phyloP scores from a whole-genome alignment of 2,329 filamentous ascomycete species.

The Sarocladium brachiariae region DNA sequence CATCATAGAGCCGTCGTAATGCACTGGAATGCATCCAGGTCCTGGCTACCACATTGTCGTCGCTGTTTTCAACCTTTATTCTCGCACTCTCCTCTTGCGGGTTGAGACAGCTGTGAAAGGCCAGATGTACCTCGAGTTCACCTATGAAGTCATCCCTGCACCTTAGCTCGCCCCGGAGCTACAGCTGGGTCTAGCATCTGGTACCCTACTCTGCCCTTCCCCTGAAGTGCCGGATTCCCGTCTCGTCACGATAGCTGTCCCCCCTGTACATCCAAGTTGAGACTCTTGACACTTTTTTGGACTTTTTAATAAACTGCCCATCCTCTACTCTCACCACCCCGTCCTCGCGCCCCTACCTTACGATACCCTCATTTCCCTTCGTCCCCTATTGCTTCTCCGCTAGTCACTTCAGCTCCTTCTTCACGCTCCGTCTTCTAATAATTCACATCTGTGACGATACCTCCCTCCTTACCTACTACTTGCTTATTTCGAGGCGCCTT shows the following conservation, averaged over 20 bases:
- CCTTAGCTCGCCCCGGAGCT: constrained; percentile 8
- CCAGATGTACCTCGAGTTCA: not conserved
- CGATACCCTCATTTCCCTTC: not conserved
- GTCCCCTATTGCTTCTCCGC: not conserved
- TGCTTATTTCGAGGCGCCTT: not conserved
- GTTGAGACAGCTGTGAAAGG: too few relatives aligned
- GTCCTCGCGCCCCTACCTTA: constrained; percentile 2
- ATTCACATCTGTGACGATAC: not conserved
- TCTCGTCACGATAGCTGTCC: not conserved
- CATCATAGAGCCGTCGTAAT: not conserved
- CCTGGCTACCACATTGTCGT: not conserved
- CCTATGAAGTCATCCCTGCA: constrained; percentile 8
- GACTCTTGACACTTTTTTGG: not conserved
- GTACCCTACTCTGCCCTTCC: too few relatives aligned
- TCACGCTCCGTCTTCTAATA: not conserved
- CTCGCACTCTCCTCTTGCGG: not conserved
- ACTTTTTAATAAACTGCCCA: constrained; percentile 8
- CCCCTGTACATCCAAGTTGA: not conserved
- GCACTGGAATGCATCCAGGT: not conserved
- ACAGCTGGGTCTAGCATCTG: not conserved
- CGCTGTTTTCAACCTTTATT: not conserved
- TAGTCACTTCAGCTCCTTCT: not conserved
- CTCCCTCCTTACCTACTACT: too few relatives aligned
- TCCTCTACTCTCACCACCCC: constrained; percentile 2
- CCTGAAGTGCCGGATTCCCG: constrained; percentile 1